Evolutionary conservation across 805 yeast genomes (phyloP), one percentile per base, ranked within the genome.

Genomic region (Wickerhamiella domercqiae): DNA sequence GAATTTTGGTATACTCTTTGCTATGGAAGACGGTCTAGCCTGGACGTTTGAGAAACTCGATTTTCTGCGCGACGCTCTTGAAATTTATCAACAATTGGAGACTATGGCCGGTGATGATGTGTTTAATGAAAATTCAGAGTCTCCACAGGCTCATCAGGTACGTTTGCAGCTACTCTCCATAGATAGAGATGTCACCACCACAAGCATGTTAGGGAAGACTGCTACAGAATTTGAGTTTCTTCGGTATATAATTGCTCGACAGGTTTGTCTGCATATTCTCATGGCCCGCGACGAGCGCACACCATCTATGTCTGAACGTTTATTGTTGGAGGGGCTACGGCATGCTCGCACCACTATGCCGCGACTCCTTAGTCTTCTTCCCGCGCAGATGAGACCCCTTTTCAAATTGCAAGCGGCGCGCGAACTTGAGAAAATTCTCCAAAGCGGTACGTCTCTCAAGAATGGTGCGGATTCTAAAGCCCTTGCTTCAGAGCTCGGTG

Each of bases 21-120:
- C 61, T 13, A 54, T 62, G 43, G 66, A 67, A 41, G 71, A 73
- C 38, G 64, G 67, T 5, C 52, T 74, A 31, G 77, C 76, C 0
- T 54, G 64, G 22, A 60, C 71, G 3, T 64, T 71, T 39, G 68
- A 67, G 38, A 68, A 68, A 33, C 62, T 81, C 59, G 65, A 67
- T 19, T 64, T 78, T 18, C 55, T 62, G 19, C 78, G 75, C 20
- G 86, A 79, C 37, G 66, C 87, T 0, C 51, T 76, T 25, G 56
- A 52, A 3, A 64, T 68, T 17, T 76, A 72, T 44, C 67, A 68
- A 22, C 61, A 59, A 21, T 47, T 79, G 4, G 61, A 63, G 14
- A 40, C 47, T 1, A 44, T 55, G 5, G 60, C 61, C 21, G 47
- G 52, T 21, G 47, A 38, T 2, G 35, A 36, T 7, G 45, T 50